phyloP scores from a whole-genome alignment of 352 stramenopile species.

The Pythium plurisporium region DNA sequence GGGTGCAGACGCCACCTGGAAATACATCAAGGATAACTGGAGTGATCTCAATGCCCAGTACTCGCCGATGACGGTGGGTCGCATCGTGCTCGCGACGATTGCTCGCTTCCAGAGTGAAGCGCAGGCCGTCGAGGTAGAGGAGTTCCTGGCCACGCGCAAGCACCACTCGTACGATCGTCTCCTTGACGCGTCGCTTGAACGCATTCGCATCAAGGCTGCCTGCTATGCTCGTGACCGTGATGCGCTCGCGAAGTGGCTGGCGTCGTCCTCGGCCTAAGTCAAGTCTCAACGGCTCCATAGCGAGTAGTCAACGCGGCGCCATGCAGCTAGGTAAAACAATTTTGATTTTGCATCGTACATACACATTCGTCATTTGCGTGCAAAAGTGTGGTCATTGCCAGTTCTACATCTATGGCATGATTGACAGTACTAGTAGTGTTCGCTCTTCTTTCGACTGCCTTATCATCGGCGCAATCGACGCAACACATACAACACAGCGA shows the following conservation, averaged over 20 bases:
- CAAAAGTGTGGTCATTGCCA: too few species aligned
- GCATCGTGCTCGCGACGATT: conserved; percentile 60
- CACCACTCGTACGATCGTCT: conserved; percentile 62
- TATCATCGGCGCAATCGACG: conserved; percentile 11
- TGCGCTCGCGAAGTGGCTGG: conserved; percentile 54
- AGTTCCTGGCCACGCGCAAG: conserved; percentile 59
- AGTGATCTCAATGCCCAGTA: conserved; percentile 59
- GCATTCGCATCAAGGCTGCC: conserved; percentile 67
- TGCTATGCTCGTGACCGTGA: conserved; percentile 54
- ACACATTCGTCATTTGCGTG: background rate
- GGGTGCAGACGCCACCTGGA: conserved; percentile 53
- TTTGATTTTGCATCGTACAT: background rate
- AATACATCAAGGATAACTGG: conserved; percentile 76
- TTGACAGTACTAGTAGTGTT: background rate
- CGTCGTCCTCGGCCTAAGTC: conserved; percentile 17
- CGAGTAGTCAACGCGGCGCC: too few species aligned
- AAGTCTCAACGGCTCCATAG: too few species aligned
- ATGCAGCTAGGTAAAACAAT: too few species aligned
- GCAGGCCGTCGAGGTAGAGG: conserved; percentile 48
- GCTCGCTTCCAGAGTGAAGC: conserved; percentile 61
- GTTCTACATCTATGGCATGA: too few species aligned
- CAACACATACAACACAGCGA: conserved; percentile 33
- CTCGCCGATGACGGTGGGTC: conserved; percentile 51
- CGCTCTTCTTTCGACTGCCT: background rate
- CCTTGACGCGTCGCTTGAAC: conserved; percentile 64